phyloP scores from a whole-genome alignment of 257 asterid genomes.

The Salvia miltiorrhiza region DNA sequence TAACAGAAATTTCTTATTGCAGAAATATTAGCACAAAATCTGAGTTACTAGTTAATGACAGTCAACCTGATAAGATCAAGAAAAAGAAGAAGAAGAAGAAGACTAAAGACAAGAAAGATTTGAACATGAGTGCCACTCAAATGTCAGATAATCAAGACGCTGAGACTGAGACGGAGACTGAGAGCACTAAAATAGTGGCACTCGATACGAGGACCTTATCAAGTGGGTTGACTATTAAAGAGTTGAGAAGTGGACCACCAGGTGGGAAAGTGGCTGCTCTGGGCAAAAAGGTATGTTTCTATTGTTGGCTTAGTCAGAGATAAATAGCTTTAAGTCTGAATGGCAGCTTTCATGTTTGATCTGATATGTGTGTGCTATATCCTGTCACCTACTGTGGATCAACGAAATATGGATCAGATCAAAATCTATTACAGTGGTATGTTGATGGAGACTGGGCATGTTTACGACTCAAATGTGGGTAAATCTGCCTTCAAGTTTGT shows the following conservation, averaged over 20 bases:
- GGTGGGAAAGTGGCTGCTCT: slow-evolving; percentile 66
- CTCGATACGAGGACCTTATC: slow-evolving; percentile 46
- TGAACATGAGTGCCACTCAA: slow-evolving; percentile 11
- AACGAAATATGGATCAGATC: slow-evolving; percentile 44
- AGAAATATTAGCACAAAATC: slow-evolving; percentile 27
- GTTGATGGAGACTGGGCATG: slow-evolving; percentile 56
- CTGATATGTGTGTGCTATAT: slow-evolving; percentile 3
- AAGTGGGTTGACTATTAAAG: slow-evolving; percentile 76
- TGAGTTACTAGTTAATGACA: slow-evolving; percentile 30
- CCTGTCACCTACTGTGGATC: background rate
- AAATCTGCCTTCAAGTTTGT: slow-evolving; percentile 46
- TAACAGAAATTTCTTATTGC: slow-evolving; percentile 13
- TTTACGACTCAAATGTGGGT: slow-evolving; percentile 56
- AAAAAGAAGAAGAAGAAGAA: slow-evolving; percentile 53
- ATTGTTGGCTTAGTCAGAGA: slow-evolving; percentile 4
- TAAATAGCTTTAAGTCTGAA: background rate
- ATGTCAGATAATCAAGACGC: slow-evolving; percentile 31
- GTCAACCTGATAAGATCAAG: slow-evolving; percentile 34
- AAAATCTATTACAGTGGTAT: slow-evolving; percentile 59
- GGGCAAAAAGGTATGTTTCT: slow-evolving; percentile 58
- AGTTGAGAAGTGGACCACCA: slow-evolving; percentile 50
- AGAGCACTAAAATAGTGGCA: slow-evolving; percentile 21
- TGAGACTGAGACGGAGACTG: slow-evolving; percentile 30
- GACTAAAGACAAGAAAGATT: slow-evolving; percentile 21
- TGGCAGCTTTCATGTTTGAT: slow-evolving; percentile 14